Evolutionary conservation across 2,329 filamentous ascomycete species (phyloP), one percentile per base, ranked within the genome.

Genomic region (Aspergillus neotritici): DNA sequence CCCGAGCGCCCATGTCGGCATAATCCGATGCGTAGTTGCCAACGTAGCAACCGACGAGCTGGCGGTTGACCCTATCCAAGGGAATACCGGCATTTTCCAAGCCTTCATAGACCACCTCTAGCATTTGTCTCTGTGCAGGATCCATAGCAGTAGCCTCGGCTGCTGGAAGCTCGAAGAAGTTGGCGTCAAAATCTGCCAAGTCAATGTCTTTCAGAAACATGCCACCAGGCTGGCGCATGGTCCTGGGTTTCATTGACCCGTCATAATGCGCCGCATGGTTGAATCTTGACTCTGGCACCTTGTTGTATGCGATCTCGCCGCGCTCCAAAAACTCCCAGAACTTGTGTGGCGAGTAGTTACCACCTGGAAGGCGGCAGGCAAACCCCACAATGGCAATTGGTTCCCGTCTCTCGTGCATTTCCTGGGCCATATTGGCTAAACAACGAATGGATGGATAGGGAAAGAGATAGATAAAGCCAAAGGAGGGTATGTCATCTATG

Each of bases 151-250:
- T 39, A 2, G 52, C 57, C 17, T 61, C 57, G 7, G 47, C 35
- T 3, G 40, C 30, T 45, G n/a, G 41, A 21, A 63, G 55, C 13
- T 47, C 43, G 42, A 65, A 65, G 34, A 65, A 65, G 12, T n/a
- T 8, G 2, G 58, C 54, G 43, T 65, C 61, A 31, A 65, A 62
- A 2, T 13, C 31, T 2, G 25, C 37, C 4, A 50, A 31, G 34
- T 62, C 40, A 17, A 47, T 47, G 12, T 56, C 39, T 4, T 50
- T n/a, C 2, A 65, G 16, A 34, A 63, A 63, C 43, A 51, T 46
- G 3, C 32, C 48, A 15, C 43, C 43, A 1, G 37, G 31, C 5
- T 40, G n/a, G 6, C 29, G n/a, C 31, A 47, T 41, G 10, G 46
- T 48, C 11, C 13, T 4, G 1, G 43, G 40, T 16, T 35, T 39